Percentiles rank a stretch among this genome's conserved stretches.
phyloP scores from a whole-genome alignment of 495 filamentous ascomycete genomes.

The Choiromyces venosus region DNA sequence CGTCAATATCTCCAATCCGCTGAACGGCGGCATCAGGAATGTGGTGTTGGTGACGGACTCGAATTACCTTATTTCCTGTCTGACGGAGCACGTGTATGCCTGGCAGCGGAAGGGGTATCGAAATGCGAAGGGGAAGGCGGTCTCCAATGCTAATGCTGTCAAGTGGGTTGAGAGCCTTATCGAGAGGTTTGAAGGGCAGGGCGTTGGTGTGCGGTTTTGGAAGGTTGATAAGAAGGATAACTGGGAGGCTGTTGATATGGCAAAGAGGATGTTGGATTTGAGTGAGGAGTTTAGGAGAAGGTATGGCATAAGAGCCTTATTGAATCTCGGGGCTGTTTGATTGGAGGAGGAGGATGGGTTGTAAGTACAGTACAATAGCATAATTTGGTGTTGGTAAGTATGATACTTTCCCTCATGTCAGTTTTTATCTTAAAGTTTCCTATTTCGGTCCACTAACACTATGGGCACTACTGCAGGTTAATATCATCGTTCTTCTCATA shows the following conservation, averaged over 20 bases:
- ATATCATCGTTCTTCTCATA: neutral
- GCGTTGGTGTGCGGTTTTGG: conserved; percentile 26
- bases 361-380: neutral
- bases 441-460: neutral
- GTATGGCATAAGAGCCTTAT: neutral
- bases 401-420: neutral
- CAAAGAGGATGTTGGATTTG: conserved; percentile 15
- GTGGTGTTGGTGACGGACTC: conserved; percentile 30
- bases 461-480: neutral
- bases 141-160: conserved; percentile 21
- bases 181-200: conserved; percentile 14
- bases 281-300: conserved; percentile 19
- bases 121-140: conserved; percentile 25
- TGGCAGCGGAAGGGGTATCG: conserved; percentile 26
- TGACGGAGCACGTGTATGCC: conserved; percentile 18
- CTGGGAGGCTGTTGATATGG: conserved; percentile 8
- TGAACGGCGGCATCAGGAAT: conserved; percentile 13
- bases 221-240: conserved; percentile 35
- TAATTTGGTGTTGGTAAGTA: neutral
- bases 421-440: neutral
- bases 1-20: conserved; percentile 1
- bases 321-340: neutral
- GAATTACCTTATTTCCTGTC: conserved; percentile 24
- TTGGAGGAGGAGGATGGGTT: neutral
- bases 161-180: conserved; percentile 27